Percentiles rank a stretch among this genome's conserved stretches.
Conservation (phyloP, 306 rosid genomes). For the Medicago arabica region DNA sequence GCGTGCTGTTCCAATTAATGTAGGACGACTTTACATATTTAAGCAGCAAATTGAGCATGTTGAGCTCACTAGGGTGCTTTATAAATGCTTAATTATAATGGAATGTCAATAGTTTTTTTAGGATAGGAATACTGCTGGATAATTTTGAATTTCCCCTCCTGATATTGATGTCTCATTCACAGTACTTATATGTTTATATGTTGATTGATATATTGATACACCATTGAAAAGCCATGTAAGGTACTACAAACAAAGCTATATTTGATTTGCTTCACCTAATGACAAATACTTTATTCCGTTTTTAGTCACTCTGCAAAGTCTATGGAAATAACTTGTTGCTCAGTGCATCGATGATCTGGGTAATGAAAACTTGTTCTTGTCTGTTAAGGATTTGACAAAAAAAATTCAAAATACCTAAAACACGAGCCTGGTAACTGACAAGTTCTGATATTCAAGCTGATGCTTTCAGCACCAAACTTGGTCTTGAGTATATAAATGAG, state of each 20-base stretch:
- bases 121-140: not conserved
- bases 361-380: too few relatives aligned
- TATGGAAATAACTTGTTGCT: too few relatives aligned
- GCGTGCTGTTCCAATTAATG: not conserved
- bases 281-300: not conserved
- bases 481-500: too few relatives aligned
- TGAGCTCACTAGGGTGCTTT: constrained; percentile 1
- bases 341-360: too few relatives aligned
- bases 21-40: not conserved
- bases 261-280: not conserved
- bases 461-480: too few relatives aligned
- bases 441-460: too few relatives aligned
- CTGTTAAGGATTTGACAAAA: too few relatives aligned
- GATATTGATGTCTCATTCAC: not conserved
- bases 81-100: not conserved
- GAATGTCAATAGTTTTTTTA: not conserved
- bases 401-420: too few relatives aligned
- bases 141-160: not conserved
- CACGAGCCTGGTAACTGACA: too few relatives aligned
- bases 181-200: not conserved
- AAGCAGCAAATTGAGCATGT: not conserved
- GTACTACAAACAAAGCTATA: not conserved
- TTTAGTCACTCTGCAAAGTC: not conserved
- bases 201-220: not conserved
- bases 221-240: constrained; percentile 1